Base-by-base conservation (phyloP, 352 stramenopile genomes). In the Discostella stelligera region DNA sequence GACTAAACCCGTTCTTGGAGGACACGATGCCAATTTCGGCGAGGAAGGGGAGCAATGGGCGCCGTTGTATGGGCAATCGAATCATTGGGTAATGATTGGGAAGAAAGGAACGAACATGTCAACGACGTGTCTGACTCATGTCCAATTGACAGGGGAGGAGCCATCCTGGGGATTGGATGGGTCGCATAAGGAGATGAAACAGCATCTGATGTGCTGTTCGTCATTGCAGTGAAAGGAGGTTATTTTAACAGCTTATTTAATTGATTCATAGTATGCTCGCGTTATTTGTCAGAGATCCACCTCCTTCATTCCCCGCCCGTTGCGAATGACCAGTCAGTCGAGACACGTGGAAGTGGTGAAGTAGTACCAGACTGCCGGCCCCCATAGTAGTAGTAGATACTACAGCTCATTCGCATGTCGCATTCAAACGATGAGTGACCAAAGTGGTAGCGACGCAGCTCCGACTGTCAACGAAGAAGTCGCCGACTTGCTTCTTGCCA, bases 121-220 rank as follows among this genome's bases (percentile, higher is more conserved):
- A 10, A 82, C 68, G 32, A 70, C 63, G 13, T 82, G 74, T 62
- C 27, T 71, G 27, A 60, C 48, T 49, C 59, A 70, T 59, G 25
- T 44, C 14, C 41, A 82, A 52, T 48, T 82, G 46, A 44, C 41
- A 9, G 66, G 74, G 39, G 44, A 63, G 27, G 54, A 82, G 58
- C 67, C 74, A 41, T 69, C 53, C 11, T 82, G 74, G 74, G 74
- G 67, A 62, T 64, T 71, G 37, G 68, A 77, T 74, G 52, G n/a
- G 39, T 72, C 60, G 30, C 76, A 73, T 61, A 59, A 39, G 9
- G 60, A 69, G 10, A 41, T 67, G 23, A 81, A 81, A 23, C 49
- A 73, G n/a, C 67, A 77, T 66, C 48, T 81, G 21, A 66, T 77
- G 39, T 81, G 74, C 63, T 81, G 74, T 32, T 66, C 65, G 61